These are phyloP conservation scores for Borovskyia barvae DNA, from an alignment of 208 protist species.

Conservation along the genomic window DNA sequence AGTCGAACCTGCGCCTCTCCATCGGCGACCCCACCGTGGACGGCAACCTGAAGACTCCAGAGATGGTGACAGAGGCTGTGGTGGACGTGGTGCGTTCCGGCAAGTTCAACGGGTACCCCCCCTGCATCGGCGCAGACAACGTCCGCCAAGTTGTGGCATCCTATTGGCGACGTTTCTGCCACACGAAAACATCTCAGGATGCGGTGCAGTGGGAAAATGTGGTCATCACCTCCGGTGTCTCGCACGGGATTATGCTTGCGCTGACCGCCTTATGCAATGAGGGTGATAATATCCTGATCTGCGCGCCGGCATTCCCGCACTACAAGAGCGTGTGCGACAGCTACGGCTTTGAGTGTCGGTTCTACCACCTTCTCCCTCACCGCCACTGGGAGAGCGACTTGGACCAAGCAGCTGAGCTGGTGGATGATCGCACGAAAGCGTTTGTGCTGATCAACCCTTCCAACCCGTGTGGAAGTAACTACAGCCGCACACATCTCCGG, in stretches of 20 bases:
- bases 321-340: constrained; percentile 88
- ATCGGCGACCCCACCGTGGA: constrained; percentile 78
- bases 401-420: constrained; percentile 57
- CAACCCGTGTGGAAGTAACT: constrained; percentile 95
- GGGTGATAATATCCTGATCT: constrained; percentile 92
- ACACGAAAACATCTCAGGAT: constrained; percentile 27
- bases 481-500: constrained; percentile 71
- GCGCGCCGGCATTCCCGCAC: constrained; percentile 90
- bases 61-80: constrained; percentile 47
- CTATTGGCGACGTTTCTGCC: constrained; percentile 45
- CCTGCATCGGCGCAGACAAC: constrained; percentile 44
- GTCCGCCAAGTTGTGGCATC: constrained; percentile 53
- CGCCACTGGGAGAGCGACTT: constrained; percentile 92
- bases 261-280: constrained; percentile 73
- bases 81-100: constrained; percentile 41
- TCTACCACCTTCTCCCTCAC: constrained; percentile 82
- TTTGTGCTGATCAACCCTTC: constrained; percentile 95
- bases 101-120: constrained; percentile 80
- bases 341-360: constrained; percentile 71
- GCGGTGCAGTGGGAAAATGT: constrained; percentile 60
- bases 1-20: constrained; percentile 40
- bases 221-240: constrained; percentile 81
- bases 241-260: constrained; percentile 87
- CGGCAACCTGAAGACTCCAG: constrained; percentile 64
- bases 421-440: constrained; percentile 79